A percentile compares a stretch with the other conserved stretches of the same genome.
These are phyloP conservation scores for Diospyros kaki DNA, from an alignment of 148 eudicot species.

Conservation along the genomic window DNA sequence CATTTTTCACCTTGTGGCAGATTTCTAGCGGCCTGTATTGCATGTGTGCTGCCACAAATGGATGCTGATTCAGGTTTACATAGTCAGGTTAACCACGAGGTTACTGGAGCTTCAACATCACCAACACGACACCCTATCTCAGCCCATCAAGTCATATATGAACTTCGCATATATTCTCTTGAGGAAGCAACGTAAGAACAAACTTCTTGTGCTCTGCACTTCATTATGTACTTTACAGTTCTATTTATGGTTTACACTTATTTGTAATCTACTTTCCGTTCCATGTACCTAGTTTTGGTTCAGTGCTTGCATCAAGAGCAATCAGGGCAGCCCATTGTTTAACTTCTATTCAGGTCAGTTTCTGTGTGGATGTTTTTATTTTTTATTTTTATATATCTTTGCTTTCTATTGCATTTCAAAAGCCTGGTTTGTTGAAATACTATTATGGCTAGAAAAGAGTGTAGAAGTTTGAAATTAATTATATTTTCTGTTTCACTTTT, in stretches of 20 bases:
- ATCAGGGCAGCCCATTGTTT: constrained; percentile 99
- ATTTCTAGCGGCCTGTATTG: constrained; percentile 97
- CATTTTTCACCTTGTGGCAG: constrained; percentile 99
- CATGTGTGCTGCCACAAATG: constrained; percentile 68
- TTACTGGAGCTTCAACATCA: constrained; percentile 59
- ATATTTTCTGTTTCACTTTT: neutral
- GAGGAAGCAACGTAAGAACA: constrained; percentile 86
- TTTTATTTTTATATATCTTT: neutral
- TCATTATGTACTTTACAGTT: neutral
- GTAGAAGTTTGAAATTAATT: neutral
- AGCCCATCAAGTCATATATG: constrained; percentile 87
- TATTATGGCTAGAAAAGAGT: neutral
- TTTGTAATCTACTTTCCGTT: constrained; percentile 5
- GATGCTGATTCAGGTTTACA: constrained; percentile 74
- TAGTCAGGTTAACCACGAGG: constrained; percentile 54
- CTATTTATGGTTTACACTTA: neutral
- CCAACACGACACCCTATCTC: constrained; percentile 98
- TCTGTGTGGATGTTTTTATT: neutral
- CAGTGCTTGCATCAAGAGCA: constrained; percentile 87
- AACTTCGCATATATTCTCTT: constrained; percentile 92
- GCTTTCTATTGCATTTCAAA: neutral
- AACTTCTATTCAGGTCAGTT: constrained; percentile 93
- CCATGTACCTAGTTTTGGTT: constrained; percentile 59
- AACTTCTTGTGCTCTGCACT: neutral
- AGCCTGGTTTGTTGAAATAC: neutral